Conservation (phyloP, 1,139 yeast species). For the Geotrichum citri-aurantii region DNA sequence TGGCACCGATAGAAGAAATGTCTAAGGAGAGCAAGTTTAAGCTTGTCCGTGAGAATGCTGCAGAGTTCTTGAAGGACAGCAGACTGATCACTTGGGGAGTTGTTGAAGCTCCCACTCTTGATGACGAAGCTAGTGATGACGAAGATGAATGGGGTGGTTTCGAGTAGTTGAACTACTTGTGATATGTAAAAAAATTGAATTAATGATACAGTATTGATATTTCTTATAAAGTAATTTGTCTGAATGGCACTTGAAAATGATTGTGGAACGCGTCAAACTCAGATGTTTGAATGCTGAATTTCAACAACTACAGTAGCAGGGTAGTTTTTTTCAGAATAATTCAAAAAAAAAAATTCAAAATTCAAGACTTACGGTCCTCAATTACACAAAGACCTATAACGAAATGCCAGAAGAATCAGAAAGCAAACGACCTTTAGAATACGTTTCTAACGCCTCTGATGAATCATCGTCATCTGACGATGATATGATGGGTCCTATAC, state of each 20-base stretch:
- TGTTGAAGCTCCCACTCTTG: constrained; percentile 34
- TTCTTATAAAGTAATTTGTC: too few relatives aligned
- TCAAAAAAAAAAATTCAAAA: neutral
- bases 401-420: neutral
- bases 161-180: constrained; percentile 25
- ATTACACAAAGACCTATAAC: neutral
- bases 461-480: constrained; percentile 11
- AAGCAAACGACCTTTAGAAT: constrained; percentile 4
- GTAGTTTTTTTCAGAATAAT: too few relatives aligned
- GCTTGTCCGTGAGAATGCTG: constrained; percentile 61
- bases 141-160: constrained; percentile 53
- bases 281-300: neutral
- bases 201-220: neutral
- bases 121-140: constrained; percentile 34
- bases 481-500: constrained; percentile 13
- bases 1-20: constrained; percentile 55
- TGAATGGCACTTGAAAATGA: too few relatives aligned
- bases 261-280: neutral
- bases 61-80: constrained; percentile 60
- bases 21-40: constrained; percentile 49
- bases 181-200: neutral
- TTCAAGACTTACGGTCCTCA: neutral
- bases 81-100: constrained; percentile 66
- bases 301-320: too few relatives aligned
- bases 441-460: neutral